Percentiles rank a stretch among this genome's conserved stretches.
Evolutionary conservation across 2,329 filamentous ascomycete genomes (phyloP).

Genomic region (Pseudogymnoascus sp.): DNA sequence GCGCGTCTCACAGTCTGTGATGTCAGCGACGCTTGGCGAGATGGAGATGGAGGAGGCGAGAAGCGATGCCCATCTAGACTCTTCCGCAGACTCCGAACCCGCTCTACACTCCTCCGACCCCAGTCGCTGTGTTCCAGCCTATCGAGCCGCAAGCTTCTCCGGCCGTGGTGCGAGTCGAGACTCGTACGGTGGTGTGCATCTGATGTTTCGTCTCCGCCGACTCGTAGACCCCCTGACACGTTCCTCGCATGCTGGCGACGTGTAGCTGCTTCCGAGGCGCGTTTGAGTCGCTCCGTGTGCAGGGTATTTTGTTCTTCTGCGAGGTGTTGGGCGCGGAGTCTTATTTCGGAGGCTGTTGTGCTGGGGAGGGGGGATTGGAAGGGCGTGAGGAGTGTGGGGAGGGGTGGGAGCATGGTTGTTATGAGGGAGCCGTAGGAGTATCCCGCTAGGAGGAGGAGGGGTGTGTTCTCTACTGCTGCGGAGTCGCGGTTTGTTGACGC

Average conservation of each 20-base stretch:
- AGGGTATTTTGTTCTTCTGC: conserved; percentile 49
- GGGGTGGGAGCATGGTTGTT: conserved; percentile 59
- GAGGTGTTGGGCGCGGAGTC: conserved; percentile 58
- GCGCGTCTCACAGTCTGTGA: conserved; percentile 29
- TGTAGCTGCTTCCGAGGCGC: conserved; percentile 6
- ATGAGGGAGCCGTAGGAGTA: conserved; percentile 91
- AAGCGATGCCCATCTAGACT: conserved; percentile 15
- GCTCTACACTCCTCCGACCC: conserved; percentile 33
- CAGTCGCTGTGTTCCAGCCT: conserved; percentile 15
- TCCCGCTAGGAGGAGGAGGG: conserved; percentile 56
- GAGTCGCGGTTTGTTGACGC: neutral
- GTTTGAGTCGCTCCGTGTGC: conserved; percentile 7
- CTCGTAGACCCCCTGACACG: conserved; percentile 19
- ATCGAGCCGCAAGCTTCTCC: neutral
- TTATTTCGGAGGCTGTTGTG: conserved; percentile 58
- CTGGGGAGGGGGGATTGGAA: conserved; percentile 47
- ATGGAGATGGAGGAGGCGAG: conserved; percentile 10
- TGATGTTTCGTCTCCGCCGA: conserved; percentile 24
- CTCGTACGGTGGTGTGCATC: conserved; percentile 28
- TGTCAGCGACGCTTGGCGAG: conserved; percentile 19
- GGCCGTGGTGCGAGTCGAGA: conserved; percentile 25
- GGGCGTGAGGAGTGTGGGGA: conserved; percentile 43
- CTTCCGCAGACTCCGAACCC: conserved; percentile 26
- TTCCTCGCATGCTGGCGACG: conserved; percentile 18
- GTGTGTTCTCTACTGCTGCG: neutral